These are phyloP conservation scores for Boletus rubropictus DNA, from an alignment of 768 basidiomycete species.

Conservation along the genomic window DNA sequence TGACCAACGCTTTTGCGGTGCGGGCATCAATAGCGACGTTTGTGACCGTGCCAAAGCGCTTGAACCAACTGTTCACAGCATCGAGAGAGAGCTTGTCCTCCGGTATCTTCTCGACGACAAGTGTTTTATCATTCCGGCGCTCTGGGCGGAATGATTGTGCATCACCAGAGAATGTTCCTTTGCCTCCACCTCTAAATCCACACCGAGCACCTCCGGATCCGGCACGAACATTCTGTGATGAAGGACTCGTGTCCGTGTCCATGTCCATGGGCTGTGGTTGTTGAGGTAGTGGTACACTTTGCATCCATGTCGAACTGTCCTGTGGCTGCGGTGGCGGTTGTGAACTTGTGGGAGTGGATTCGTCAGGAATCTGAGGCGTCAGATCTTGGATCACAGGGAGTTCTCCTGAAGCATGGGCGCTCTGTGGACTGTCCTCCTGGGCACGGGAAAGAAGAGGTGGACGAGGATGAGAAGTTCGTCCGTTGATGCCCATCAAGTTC, in stretches of 20 bases:
- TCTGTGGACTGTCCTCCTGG: constrained; percentile 45
- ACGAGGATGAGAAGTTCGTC: constrained; percentile 40
- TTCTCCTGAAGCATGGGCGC: constrained; percentile 53
- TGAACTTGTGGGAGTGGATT: constrained; percentile 23
- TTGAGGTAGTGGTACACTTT: constrained; percentile 10
- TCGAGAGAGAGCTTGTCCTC: constrained; percentile 73
- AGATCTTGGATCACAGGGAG: constrained; percentile 81
- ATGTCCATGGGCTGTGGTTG: constrained; percentile 24
- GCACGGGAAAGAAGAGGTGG: constrained; percentile 53
- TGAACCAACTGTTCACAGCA: constrained; percentile 83
- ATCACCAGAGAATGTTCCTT: constrained; percentile 59
- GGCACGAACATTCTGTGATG: constrained; percentile 16
- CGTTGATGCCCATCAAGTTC: constrained; percentile 23
- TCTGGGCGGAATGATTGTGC: constrained; percentile 62
- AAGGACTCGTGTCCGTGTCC: constrained; percentile 31
- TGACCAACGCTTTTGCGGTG: constrained; percentile 77
- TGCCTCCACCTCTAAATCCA: constrained; percentile 42
- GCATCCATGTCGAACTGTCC: constrained; percentile 21
- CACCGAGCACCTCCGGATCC: constrained; percentile 38
- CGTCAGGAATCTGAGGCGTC: constrained; percentile 49
- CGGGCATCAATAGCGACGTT: constrained; percentile 82
- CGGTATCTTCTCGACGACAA: constrained; percentile 94
- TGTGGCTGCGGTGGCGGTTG: constrained; percentile 12
- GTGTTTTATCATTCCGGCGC: constrained; percentile 66
- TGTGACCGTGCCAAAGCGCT: constrained; percentile 86